phyloP scores from a whole-genome alignment of 2,329 filamentous ascomycete genomes.

The Raffaelea ambrosiae region DNA sequence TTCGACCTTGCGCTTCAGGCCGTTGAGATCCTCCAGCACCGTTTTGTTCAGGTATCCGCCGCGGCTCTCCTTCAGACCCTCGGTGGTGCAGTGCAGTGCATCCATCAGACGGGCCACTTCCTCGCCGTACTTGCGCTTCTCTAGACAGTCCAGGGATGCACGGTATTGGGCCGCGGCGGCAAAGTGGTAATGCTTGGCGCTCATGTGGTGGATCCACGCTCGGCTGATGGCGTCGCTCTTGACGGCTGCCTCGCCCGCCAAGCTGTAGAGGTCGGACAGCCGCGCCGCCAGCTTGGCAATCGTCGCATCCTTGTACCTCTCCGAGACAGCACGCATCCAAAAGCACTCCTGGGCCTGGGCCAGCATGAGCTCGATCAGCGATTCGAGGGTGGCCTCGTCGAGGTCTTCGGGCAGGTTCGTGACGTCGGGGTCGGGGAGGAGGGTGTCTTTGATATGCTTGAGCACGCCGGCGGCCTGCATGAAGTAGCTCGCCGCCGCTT shows the following conservation, averaged over 20 bases:
- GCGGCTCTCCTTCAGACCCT: conserved; percentile 75
- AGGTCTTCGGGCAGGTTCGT: conserved; percentile 87
- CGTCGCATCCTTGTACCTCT: conserved; percentile 82
- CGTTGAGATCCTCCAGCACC: conserved; percentile 74
- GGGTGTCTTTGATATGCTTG: conserved; percentile 62
- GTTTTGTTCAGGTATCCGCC: conserved; percentile 68
- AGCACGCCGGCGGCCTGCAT: conserved; percentile 80
- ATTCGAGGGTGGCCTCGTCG: conserved; percentile 80
- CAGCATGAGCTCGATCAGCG: conserved; percentile 72
- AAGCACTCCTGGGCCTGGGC: conserved; percentile 96
- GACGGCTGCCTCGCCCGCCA: conserved; percentile 75
- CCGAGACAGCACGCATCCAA: conserved; percentile 95
- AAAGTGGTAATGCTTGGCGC: conserved; percentile 95
- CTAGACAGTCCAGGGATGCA: conserved; percentile 80
- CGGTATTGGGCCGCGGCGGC: conserved; percentile 90
- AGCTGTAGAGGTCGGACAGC: conserved; percentile 83
- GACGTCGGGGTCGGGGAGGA: conserved; percentile 75
- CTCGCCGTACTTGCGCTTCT: conserved; percentile 91
- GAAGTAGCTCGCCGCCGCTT: conserved; percentile 82
- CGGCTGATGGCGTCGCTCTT: conserved; percentile 85
- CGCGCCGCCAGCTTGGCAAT: conserved; percentile 85
- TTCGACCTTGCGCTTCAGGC: conserved; percentile 70
- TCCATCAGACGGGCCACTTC: conserved; percentile 83
- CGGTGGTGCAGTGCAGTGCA: conserved; percentile 71
- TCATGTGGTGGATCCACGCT: conserved; percentile 97